Conservation (phyloP, 2,329 filamentous ascomycete genomes). For the Hypoxylon sp. region DNA sequence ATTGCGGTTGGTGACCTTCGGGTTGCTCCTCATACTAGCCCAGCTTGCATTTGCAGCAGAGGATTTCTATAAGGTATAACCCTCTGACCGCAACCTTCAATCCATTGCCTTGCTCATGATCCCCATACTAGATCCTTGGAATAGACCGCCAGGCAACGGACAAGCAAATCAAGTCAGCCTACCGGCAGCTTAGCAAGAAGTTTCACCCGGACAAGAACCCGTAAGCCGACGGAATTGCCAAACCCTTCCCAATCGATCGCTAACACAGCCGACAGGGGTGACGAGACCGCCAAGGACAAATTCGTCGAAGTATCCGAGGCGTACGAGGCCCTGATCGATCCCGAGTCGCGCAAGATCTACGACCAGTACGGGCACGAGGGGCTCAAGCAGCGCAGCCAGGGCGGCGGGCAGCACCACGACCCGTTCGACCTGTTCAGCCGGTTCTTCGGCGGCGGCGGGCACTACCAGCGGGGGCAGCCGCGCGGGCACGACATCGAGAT, state of each 20-base stretch:
- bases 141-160: conserved; percentile 83
- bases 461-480: conserved; percentile 80
- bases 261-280: conserved; percentile 65
- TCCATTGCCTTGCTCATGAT: conserved; percentile 14
- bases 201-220: conserved; percentile 99
- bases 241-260: conserved; percentile 18
- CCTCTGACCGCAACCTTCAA: not conserved
- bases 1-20: conserved; percentile 60
- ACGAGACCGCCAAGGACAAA: conserved; percentile 84
- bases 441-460: conserved; percentile 93
- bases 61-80: conserved; percentile 81
- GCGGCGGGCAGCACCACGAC: conserved; percentile 75
- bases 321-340: conserved; percentile 88
- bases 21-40: conserved; percentile 65
- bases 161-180: conserved; percentile 92
- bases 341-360: conserved; percentile 87
- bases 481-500: conserved; percentile 91
- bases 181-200: conserved; percentile 91
- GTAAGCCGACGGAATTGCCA: conserved; percentile 62
- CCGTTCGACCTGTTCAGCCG: conserved; percentile 96
- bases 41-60: conserved; percentile 70
- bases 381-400: conserved; percentile 82
- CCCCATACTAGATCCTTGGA: conserved; percentile 73
- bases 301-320: conserved; percentile 96
- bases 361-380: conserved; percentile 95